A percentile compares a stretch with the other conserved stretches of the same genome.
phyloP scores from a whole-genome alignment of 2,329 filamentous ascomycete genomes.

The Cordyceps cicadae region DNA sequence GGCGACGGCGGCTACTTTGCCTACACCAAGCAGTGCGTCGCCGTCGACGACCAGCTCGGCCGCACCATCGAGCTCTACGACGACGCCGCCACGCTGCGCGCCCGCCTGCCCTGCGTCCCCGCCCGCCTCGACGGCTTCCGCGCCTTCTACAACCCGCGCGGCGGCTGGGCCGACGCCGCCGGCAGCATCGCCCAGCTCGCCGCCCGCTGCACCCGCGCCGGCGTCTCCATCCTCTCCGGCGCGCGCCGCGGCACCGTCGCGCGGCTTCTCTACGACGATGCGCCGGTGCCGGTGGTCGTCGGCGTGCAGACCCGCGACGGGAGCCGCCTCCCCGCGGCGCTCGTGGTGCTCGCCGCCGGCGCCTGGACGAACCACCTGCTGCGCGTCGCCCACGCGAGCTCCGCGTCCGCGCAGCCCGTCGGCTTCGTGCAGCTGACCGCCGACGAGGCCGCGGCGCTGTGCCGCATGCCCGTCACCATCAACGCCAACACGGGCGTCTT shows the following conservation, averaged over 20 bases:
- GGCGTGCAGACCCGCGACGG: slow-evolving; percentile 25
- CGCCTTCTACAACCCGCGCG: slow-evolving; percentile 21
- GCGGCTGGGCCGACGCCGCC: slow-evolving; percentile 27
- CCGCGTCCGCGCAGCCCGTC: slow-evolving; percentile 57
- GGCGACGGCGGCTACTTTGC: slow-evolving; percentile 10
- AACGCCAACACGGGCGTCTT: slow-evolving; percentile 47
- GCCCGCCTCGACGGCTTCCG: slow-evolving; percentile 16
- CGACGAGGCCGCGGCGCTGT: slow-evolving; percentile 46
- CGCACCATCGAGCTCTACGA: slow-evolving; percentile 18
- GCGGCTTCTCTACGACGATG: slow-evolving; percentile 15
- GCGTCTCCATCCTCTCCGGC: slow-evolving; percentile 25
- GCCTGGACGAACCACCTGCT: slow-evolving; percentile 53
- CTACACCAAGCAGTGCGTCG: slow-evolving; percentile 18
- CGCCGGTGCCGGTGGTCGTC: slow-evolving; percentile 11
- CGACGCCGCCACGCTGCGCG: slow-evolving; percentile 17
- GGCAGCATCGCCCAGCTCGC: slow-evolving; percentile 20
- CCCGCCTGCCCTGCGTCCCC: slow-evolving; percentile 17
- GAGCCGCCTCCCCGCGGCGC: slow-evolving; percentile 41
- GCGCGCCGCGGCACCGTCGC: slow-evolving; percentile 23
- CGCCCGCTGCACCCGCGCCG: slow-evolving; percentile 19
- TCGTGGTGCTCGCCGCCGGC: slow-evolving; percentile 58
- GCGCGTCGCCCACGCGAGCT: slow-evolving; percentile 52
- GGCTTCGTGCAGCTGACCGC: slow-evolving; percentile 55
- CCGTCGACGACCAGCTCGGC: slow-evolving; percentile 14
- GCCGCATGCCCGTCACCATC: slow-evolving; percentile 49